Conservation (phyloP, 164 flowering plant species). For the Piper longum region DNA sequence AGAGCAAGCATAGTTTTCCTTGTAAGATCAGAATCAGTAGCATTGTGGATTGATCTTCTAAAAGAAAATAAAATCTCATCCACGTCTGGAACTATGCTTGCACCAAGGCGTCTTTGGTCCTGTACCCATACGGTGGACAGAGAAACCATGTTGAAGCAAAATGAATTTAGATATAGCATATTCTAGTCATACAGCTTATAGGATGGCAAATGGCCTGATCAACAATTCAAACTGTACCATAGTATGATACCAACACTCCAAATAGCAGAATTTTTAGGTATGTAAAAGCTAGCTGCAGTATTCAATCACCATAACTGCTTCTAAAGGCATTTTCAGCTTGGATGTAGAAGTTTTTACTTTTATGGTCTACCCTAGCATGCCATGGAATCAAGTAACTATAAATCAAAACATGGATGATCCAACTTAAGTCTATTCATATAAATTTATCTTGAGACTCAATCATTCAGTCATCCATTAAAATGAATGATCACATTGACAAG, state of each 20-base stretch:
- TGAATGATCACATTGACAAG: background rate
- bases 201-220: too few species aligned
- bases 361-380: too few species aligned
- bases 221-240: too few species aligned
- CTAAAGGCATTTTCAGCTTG: too few species aligned
- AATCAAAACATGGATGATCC: too few species aligned
- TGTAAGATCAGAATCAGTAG: slow-evolving; percentile 31
- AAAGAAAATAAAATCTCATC: slow-evolving; percentile 50
- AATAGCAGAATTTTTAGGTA: background rate
- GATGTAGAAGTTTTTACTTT: too few species aligned
- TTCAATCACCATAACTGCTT: background rate
- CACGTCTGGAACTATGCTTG: slow-evolving; percentile 72
- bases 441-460: too few species aligned
- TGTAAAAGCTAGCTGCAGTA: background rate
- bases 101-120: slow-evolving; percentile 94
- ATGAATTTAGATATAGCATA: background rate
- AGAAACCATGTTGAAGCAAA: background rate
- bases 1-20: slow-evolving; percentile 31
- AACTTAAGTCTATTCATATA: too few species aligned
- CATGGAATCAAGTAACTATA: too few species aligned
- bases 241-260: too few species aligned
- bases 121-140: slow-evolving; percentile 10
- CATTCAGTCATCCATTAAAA: too few species aligned
- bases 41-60: slow-evolving; percentile 24
- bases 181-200: too few species aligned